These are phyloP conservation scores for Hepatocystis sp. DNA, from an alignment of 169 alveolate species.

Conservation along the genomic window DNA sequence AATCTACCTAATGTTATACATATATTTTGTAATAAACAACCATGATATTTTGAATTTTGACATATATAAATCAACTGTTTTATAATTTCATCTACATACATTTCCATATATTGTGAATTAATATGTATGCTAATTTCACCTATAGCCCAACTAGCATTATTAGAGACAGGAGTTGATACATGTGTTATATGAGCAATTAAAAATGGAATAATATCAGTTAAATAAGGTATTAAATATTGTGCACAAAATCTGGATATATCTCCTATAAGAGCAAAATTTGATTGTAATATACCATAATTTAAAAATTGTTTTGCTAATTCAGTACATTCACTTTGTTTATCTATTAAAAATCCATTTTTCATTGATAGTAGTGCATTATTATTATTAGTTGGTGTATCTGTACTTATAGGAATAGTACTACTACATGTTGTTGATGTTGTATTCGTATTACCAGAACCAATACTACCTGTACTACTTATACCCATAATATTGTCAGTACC, in stretches of 20 bases:
- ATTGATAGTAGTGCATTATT: neutral
- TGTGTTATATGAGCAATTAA: constrained; percentile 77
- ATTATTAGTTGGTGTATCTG: no score
- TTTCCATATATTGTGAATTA: constrained; percentile 79
- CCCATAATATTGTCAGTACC: no score
- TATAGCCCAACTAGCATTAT: constrained; percentile 92
- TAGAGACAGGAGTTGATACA: constrained; percentile 82
- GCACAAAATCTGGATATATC: constrained; percentile 76
- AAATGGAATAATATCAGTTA: constrained; percentile 71
- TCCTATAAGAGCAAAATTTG: constrained; percentile 76
- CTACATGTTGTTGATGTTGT: no score
- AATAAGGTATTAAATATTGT: constrained; percentile 56
- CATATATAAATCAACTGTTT: constrained; percentile 77
- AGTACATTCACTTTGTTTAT: constrained; percentile 16
- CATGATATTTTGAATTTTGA: constrained; percentile 76
- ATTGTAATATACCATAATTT: constrained; percentile 70
- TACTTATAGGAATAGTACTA: no score
- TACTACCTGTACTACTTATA: no score
- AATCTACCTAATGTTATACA: constrained; percentile 86
- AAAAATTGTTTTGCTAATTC: constrained; percentile 58
- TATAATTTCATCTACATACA: constrained; percentile 79
- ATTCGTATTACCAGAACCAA: no score
- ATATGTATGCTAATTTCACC: constrained; percentile 86
- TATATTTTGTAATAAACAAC: constrained; percentile 81
- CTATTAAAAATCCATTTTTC: constrained; percentile 7